Evolutionary conservation across 2,329 filamentous ascomycete genomes (phyloP).

Genomic region (Aspergillus flavus): DNA sequence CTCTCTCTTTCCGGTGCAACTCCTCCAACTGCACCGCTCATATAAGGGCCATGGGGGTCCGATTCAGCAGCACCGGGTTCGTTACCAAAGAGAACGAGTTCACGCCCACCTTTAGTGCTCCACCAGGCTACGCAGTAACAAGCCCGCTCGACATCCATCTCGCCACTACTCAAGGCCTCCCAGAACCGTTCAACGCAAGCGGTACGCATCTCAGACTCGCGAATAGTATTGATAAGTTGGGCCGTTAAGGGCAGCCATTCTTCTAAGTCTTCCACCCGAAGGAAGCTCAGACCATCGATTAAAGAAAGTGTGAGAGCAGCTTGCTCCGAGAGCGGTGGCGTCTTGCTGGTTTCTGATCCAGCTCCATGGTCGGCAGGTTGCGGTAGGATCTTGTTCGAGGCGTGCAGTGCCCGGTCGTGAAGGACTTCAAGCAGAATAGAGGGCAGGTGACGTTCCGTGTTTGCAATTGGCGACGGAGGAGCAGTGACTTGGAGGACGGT

Average conservation of each 20-base stretch:
- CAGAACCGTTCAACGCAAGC: constrained; percentile 72
- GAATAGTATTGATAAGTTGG: constrained; percentile 65
- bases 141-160: constrained; percentile 85
- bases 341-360: constrained; percentile 36
- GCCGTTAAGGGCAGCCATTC: constrained; percentile 80
- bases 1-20: constrained; percentile 39
- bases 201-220: constrained; percentile 63
- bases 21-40: constrained; percentile 57
- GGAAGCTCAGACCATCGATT: constrained; percentile 74
- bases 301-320: constrained; percentile 74
- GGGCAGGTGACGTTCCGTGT: constrained; percentile 73
- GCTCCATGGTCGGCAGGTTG: constrained; percentile 40
- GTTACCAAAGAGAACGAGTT: constrained; percentile 55
- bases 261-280: constrained; percentile 70
- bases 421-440: constrained; percentile 80
- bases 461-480: constrained; percentile 75
- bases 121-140: constrained; percentile 84
- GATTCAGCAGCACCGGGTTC: constrained; percentile 20
- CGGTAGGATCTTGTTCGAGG: constrained; percentile 54
- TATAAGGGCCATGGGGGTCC: constrained; percentile 44
- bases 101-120: constrained; percentile 66
- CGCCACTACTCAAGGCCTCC: constrained; percentile 76
- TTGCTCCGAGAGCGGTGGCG: constrained; percentile 66
- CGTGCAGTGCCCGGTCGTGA: constrained; percentile 63
- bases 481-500: constrained; percentile 80